phyloP scores from a whole-genome alignment of 768 basidiomycete species.

The Hortiboletus campestris region DNA sequence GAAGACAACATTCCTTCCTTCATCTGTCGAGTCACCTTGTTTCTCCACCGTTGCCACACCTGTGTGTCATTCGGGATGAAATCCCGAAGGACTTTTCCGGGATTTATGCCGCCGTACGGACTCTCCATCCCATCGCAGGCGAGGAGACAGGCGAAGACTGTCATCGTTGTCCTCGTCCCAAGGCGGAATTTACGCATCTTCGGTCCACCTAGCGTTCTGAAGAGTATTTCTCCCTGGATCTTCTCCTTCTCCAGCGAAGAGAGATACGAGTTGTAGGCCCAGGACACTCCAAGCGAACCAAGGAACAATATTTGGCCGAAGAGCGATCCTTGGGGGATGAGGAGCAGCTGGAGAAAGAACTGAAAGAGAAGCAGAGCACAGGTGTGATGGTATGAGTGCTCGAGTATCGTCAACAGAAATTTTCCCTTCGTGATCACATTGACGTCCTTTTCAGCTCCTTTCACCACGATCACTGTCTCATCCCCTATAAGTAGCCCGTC shows the following conservation, averaged over 20 bases:
- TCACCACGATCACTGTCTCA: constrained; percentile 29
- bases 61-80: constrained; percentile 24
- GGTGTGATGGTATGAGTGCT: constrained; percentile 6
- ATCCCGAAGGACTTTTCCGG: constrained; percentile 15
- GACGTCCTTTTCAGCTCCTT: constrained; percentile 31
- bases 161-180: constrained; percentile 21
- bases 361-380: constrained; percentile 34
- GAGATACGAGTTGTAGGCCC: constrained; percentile 37
- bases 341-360: constrained; percentile 34
- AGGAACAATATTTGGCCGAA: constrained; percentile 39
- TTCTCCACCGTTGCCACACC: constrained; percentile 27
- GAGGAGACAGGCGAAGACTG: constrained; percentile 27
- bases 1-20: not conserved
- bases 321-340: constrained; percentile 34
- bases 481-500: constrained; percentile 32
- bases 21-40: constrained; percentile 21
- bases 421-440: constrained; percentile 33
- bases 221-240: constrained; percentile 23
- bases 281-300: constrained; percentile 30
- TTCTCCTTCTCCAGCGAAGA: constrained; percentile 37
- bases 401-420: constrained; percentile 25
- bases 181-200: constrained; percentile 21
- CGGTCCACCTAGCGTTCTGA: constrained; percentile 14
- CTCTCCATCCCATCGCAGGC: constrained; percentile 24
- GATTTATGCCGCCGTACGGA: constrained; percentile 10